Evolutionary conservation across 345 rosid species (phyloP).

Genomic region (Lagerstroemia speciosa): DNA sequence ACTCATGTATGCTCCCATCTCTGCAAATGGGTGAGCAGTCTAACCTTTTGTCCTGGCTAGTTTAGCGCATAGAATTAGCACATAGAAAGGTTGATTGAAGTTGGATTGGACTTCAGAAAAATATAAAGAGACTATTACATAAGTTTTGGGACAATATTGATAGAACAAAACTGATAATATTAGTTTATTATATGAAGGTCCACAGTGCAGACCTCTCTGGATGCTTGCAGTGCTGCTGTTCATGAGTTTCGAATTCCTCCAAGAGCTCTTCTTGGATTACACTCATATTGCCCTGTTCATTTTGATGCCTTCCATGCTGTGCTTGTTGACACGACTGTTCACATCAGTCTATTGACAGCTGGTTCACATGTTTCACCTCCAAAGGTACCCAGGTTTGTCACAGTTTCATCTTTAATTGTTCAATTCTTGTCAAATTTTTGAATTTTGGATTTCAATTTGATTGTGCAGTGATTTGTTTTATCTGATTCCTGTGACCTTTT

Average conservation of each 20-base stretch:
- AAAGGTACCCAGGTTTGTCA: conserved; percentile 60
- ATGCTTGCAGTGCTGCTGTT: conserved; percentile 52
- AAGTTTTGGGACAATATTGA: background rate
- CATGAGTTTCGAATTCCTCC: conserved; percentile 92
- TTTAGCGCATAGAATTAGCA: conserved; percentile 1
- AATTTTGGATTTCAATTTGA: background rate
- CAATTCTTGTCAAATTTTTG: background rate
- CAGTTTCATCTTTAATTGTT: background rate
- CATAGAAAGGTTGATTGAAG: background rate
- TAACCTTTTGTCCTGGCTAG: conserved; percentile 7
- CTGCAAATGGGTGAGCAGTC: conserved; percentile 42
- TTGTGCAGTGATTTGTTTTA: background rate
- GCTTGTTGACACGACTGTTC: conserved; percentile 74
- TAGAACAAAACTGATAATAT: conserved; percentile 2
- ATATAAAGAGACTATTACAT: background rate
- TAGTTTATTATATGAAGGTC: conserved; percentile 29
- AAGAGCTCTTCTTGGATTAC: conserved; percentile 85
- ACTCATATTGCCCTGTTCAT: conserved; percentile 88
- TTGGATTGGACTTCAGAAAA: background rate
- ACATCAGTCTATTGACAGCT: conserved; percentile 56
- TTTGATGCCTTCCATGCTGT: conserved; percentile 85
- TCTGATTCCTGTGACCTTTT: background rate
- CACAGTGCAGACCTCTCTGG: conserved; percentile 40
- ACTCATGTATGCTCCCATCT: conserved; percentile 68
- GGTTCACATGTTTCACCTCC: conserved; percentile 29